Evolutionary conservation across 106 monocot genomes (phyloP).

Genomic region (Dactylorhiza incarnata): DNA sequence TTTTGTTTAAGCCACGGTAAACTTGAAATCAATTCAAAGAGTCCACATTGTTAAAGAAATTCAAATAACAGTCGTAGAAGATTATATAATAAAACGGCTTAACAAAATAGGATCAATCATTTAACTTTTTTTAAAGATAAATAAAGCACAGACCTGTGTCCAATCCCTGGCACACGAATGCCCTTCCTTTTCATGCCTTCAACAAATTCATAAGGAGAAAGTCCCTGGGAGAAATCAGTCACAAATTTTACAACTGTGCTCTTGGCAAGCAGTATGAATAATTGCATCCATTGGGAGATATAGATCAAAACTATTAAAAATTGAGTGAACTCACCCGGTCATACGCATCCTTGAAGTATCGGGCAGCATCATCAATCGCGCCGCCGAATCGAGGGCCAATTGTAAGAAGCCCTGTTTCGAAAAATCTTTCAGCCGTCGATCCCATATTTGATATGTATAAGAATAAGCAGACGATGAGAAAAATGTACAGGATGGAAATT

Average conservation of each 20-base stretch:
- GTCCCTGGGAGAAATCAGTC: constrained; percentile 28
- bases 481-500: constrained; percentile 6
- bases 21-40: no score
- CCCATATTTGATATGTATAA: background rate
- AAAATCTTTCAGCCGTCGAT: background rate
- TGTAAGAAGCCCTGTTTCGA: constrained; percentile 75
- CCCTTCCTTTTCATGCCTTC: constrained; percentile 99
- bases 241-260: background rate
- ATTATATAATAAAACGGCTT: no score
- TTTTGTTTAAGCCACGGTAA: no score
- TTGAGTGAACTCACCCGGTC: constrained; percentile 53
- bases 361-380: constrained; percentile 98
- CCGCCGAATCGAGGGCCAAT: constrained; percentile 99
- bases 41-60: no score
- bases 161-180: constrained; percentile 95
- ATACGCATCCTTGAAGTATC: constrained; percentile 95
- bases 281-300: background rate
- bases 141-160: constrained; percentile 67
- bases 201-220: constrained; percentile 93
- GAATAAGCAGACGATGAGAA: background rate
- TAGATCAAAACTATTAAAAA: background rate
- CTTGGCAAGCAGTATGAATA: background rate
- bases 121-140: no score
- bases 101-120: no score
- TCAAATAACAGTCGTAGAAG: no score